phyloP scores from a whole-genome alignment of 306 rosid species.

The Neltuma alba region DNA sequence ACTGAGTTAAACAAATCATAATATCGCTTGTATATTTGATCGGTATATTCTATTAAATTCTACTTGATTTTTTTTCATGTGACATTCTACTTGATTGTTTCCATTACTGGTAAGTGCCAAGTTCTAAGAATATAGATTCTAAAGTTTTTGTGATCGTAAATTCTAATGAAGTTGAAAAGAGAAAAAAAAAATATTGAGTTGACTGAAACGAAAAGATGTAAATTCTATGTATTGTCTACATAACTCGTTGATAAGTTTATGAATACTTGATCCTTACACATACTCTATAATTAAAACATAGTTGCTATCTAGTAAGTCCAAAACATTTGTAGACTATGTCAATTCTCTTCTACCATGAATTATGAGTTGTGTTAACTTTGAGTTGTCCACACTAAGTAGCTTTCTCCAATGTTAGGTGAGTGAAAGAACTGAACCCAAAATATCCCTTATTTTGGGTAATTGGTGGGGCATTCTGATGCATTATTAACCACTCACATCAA shows the following conservation, averaged over 20 bases:
- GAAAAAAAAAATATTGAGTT: not conserved
- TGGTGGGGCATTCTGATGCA: not conserved
- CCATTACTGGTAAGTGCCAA: not conserved
- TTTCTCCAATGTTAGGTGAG: too few species aligned
- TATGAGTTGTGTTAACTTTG: too few species aligned
- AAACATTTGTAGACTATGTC: not conserved
- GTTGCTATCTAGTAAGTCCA: not conserved
- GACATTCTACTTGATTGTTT: not conserved
- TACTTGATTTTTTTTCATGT: not conserved
- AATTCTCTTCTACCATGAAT: too few species aligned
- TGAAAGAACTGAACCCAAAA: too few species aligned
- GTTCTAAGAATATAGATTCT: not conserved
- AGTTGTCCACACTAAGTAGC: too few species aligned
- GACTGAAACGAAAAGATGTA: not conserved
- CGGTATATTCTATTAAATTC: too few species aligned
- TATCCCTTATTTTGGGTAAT: too few species aligned
- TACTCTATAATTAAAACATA: too few species aligned
- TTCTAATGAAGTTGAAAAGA: not conserved
- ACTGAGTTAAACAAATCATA: too few species aligned
- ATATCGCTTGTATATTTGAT: too few species aligned
- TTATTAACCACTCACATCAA: too few species aligned
- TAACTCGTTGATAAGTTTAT: not conserved
- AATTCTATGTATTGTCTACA: too few species aligned
- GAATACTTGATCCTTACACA: not conserved
- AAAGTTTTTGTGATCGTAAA: not conserved